A percentile compares a stretch with the other conserved stretches of the same genome.
Conservation (phyloP, 2,329 filamentous ascomycete genomes). For the Macrophomina pseudophaseolina region DNA sequence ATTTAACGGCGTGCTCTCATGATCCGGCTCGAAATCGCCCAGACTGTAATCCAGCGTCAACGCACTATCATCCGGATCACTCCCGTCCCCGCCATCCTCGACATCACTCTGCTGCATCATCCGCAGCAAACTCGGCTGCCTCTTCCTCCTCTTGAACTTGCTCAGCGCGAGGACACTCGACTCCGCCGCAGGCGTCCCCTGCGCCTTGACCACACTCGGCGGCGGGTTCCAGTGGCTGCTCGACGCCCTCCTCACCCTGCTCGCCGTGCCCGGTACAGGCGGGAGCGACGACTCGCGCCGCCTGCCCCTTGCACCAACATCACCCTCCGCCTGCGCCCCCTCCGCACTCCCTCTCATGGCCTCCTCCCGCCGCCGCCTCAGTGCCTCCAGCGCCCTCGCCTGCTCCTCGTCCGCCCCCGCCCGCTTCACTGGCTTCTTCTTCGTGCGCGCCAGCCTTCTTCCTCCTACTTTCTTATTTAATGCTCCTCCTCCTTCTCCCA, state of each 20-base stretch:
- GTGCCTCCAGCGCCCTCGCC: constrained; percentile 37
- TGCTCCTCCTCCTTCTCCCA: constrained; percentile 33
- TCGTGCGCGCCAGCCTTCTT: constrained; percentile 13
- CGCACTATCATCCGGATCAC: constrained; percentile 52
- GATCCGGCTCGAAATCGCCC: constrained; percentile 62
- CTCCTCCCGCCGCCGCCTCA: constrained; percentile 41
- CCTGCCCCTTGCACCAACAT: constrained; percentile 5
- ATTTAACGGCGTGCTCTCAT: constrained; percentile 70
- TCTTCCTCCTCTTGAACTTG: constrained; percentile 56
- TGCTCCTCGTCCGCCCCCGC: constrained; percentile 29
- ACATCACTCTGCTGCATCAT: constrained; percentile 53
- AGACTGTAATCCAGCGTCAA: constrained; percentile 41
- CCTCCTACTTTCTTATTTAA: background rate
- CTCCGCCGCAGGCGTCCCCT: constrained; percentile 50
- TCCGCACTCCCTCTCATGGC: constrained; percentile 25
- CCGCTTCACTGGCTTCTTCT: background rate
- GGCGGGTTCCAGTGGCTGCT: background rate
- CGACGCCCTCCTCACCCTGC: constrained; percentile 1
- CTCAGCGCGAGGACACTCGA: constrained; percentile 55
- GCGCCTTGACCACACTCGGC: constrained; percentile 48
- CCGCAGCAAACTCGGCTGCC: constrained; percentile 56
- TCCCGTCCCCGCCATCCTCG: constrained; percentile 50
- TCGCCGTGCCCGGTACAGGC: background rate
- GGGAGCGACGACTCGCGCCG: background rate
- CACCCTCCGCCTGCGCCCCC: background rate